Evolutionary conservation across 352 stramenopile species (phyloP).

Genomic region (Pythium biforme): DNA sequence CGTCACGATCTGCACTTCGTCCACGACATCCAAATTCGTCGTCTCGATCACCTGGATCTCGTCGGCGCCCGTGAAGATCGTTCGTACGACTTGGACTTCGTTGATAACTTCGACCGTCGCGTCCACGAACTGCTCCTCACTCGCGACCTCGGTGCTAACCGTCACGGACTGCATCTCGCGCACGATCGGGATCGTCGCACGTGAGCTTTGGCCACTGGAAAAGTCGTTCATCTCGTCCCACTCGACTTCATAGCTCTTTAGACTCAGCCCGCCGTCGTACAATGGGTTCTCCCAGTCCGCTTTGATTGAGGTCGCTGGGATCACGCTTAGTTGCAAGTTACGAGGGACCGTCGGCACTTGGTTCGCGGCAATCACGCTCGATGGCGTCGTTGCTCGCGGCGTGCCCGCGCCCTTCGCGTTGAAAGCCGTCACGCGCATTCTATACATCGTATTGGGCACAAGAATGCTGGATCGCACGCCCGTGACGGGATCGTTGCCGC

Average conservation of each 20-base stretch:
- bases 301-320: constrained; percentile 72
- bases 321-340: constrained; percentile 51
- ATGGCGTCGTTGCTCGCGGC: constrained; percentile 37
- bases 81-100: constrained; percentile 94
- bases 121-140: constrained; percentile 93
- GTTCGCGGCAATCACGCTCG: constrained; percentile 50
- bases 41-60: constrained; percentile 88
- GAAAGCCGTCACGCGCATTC: constrained; percentile 73
- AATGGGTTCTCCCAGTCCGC: constrained; percentile 86
- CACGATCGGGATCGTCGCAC: constrained; percentile 79
- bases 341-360: constrained; percentile 60
- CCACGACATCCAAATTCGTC: constrained; percentile 62
- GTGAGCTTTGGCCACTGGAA: constrained; percentile 63
- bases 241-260: constrained; percentile 72
- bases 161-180: constrained; percentile 90
- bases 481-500: constrained; percentile 91
- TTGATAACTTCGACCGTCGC: constrained; percentile 94
- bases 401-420: constrained; percentile 72
- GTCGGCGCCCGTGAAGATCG: constrained; percentile 76
- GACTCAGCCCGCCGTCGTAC: constrained; percentile 89
- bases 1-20: constrained; percentile 92
- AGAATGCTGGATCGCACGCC: constrained; percentile 87
- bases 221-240: constrained; percentile 85
- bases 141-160: constrained; percentile 76
- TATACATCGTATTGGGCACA: constrained; percentile 72